phyloP scores from a whole-genome alignment of 108 stramenopile species.

The Craspedostauros australis region DNA sequence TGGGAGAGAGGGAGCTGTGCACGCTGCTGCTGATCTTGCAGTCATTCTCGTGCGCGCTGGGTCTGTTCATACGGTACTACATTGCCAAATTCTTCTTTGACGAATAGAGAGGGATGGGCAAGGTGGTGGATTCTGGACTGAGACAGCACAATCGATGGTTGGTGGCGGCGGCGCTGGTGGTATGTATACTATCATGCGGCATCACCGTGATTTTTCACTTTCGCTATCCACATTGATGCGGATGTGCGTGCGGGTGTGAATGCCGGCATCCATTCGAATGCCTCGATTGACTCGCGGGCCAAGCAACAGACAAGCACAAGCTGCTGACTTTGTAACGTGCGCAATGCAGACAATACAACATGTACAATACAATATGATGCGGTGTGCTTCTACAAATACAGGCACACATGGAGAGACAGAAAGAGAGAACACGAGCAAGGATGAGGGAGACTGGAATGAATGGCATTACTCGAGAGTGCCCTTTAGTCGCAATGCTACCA shows the following conservation, averaged over 20 bases:
- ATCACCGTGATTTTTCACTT: neutral
- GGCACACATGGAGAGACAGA: too few species aligned
- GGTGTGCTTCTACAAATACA: too few species aligned
- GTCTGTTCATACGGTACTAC: slow-evolving; percentile 66
- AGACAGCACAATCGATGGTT: neutral
- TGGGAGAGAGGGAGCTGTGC: slow-evolving; percentile 82
- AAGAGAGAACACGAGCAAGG: too few species aligned
- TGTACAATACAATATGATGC: too few species aligned
- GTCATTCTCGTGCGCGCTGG: slow-evolving; percentile 52
- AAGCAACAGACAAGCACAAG: neutral
- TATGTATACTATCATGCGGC: neutral
- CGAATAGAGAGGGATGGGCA: slow-evolving; percentile 6
- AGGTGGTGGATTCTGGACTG: neutral
- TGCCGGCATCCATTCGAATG: too few species aligned
- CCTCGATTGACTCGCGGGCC: too few species aligned
- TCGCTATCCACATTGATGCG: neutral
- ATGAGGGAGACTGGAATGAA: too few species aligned
- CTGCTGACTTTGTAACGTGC: neutral
- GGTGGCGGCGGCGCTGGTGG: neutral
- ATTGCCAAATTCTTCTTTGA: slow-evolving; percentile 70
- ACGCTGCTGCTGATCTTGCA: slow-evolving; percentile 79
- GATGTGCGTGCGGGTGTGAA: too few species aligned
- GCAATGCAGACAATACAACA: too few species aligned
- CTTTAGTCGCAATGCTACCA: too few species aligned
- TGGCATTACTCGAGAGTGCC: too few species aligned